Evolutionary conservation across 805 yeast species (phyloP).

Genomic region (Vanderwaltozyma yarrowii): DNA sequence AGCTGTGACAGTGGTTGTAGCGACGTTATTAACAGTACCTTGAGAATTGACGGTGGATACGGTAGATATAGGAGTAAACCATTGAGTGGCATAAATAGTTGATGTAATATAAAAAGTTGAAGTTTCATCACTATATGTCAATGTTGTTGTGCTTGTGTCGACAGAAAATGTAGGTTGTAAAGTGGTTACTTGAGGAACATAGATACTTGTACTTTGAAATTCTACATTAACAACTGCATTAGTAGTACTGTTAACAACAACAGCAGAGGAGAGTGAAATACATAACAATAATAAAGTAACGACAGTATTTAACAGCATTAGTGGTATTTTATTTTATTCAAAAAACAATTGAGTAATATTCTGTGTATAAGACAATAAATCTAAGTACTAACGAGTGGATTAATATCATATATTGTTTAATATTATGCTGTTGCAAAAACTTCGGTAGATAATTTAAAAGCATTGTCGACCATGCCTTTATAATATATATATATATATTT

Average conservation of each 20-base stretch:
- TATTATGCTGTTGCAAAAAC: too few species aligned
- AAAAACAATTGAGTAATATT: too few species aligned
- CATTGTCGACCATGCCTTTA: too few species aligned
- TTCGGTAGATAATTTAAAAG: too few species aligned
- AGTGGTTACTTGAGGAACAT: slow-evolving; percentile 4
- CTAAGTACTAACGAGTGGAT: too few species aligned
- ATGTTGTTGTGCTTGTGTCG: slow-evolving; percentile 8
- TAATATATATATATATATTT: too few species aligned
- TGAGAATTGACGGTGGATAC: background rate
- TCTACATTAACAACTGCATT: slow-evolving; percentile 8
- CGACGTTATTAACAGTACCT: background rate
- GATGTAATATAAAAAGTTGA: slow-evolving; percentile 20
- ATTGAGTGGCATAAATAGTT: slow-evolving; percentile 15
- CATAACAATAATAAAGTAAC: background rate
- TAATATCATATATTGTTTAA: too few species aligned
- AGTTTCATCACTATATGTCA: slow-evolving; percentile 16
- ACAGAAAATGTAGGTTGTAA: slow-evolving; percentile 16
- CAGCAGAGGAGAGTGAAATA: background rate
- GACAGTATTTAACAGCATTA: background rate
- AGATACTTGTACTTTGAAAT: background rate
- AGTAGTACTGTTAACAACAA: slow-evolving; percentile 1
- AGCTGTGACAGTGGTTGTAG: background rate
- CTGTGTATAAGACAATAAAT: too few species aligned
- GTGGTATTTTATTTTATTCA: too few species aligned
- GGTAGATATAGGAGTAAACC: slow-evolving; percentile 9